Evolutionary conservation across 352 stramenopile species (phyloP).

Genomic region (Pythium biforme): DNA sequence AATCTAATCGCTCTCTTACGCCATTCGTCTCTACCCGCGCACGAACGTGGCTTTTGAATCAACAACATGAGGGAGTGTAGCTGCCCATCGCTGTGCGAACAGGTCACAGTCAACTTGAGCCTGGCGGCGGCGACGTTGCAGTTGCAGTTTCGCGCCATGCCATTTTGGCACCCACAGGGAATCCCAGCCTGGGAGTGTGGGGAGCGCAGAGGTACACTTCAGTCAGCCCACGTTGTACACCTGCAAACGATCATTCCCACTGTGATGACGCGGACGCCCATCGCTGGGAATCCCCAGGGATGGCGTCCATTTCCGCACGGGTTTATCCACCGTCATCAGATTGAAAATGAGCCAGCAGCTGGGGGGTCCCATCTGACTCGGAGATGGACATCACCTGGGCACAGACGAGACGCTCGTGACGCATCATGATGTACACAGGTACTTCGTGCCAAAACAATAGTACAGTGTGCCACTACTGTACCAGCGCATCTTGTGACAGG

Average conservation of each 20-base stretch:
- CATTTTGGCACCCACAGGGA: too few relatives aligned
- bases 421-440: conserved; percentile 6
- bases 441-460: conserved; percentile 8
- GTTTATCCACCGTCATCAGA: conserved; percentile 12
- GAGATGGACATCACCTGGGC: conserved; percentile 13
- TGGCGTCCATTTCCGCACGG: neutral
- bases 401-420: neutral
- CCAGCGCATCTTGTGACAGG: too few relatives aligned
- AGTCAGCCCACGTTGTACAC: neutral
- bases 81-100: neutral
- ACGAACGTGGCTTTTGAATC: conserved; percentile 5
- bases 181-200: neutral
- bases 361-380: conserved; percentile 6
- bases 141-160: conserved; percentile 4
- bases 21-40: neutral
- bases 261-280: conserved; percentile 7
- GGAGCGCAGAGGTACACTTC: too few relatives aligned
- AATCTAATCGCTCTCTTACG: neutral
- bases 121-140: neutral
- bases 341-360: conserved; percentile 10
- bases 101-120: too few relatives aligned
- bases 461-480: neutral
- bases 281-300: neutral
- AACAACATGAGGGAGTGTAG: neutral
- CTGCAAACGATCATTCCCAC: conserved; percentile 6